Evolutionary conservation across 441 rosid genomes (phyloP), one percentile per base, ranked within the genome.

Genomic region (Adansonia rubrostipa): DNA sequence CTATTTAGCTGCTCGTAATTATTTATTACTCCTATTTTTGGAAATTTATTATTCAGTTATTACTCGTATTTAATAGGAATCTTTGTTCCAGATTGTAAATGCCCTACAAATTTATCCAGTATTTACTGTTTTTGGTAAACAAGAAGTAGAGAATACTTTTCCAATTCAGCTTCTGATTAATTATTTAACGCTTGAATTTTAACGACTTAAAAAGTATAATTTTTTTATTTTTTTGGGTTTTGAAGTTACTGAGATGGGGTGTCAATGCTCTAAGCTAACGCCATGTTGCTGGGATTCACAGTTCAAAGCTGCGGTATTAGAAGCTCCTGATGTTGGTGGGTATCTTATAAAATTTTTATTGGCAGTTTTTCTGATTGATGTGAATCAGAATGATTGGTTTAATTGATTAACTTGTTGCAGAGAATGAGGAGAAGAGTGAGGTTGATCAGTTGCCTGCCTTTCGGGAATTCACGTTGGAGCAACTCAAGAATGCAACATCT

Each of bases 321-420:
- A 94, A 86, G 89, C 86, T 77, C 87, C 95, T 64, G 90, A 87
- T 81, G 66, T 78, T 83, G 99, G 97, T 95, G 85, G 61, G 96
- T 85, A 42, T 15, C 4, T n/a, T 45, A 1, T 45, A 5, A 2
- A 2, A 14, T 24, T 75, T 44, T 75, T 44, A 15, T 24, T 62
- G 44, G 13, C 53, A 24, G 42, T 33, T 75, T 3, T 47, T 7
- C 48, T 24, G 4, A 24, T 62, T 24, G 44, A 0, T 0, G 48
- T 5, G 60, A 47, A 63, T 48, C 2, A 17, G 50, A 64, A 15
- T 50, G 44, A 10, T 54, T 54, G 51, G 47, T 33, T 73, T 20
- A 66, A 51, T 28, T 82, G 75, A 13, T 40, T 70, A 40, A 72
- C 79, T 48, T 79, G 63, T 48, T 81, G 81, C 82, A 89, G 95